Conservation (phyloP, 176 grass and related monocot genomes). For the Eleusine indica region DNA sequence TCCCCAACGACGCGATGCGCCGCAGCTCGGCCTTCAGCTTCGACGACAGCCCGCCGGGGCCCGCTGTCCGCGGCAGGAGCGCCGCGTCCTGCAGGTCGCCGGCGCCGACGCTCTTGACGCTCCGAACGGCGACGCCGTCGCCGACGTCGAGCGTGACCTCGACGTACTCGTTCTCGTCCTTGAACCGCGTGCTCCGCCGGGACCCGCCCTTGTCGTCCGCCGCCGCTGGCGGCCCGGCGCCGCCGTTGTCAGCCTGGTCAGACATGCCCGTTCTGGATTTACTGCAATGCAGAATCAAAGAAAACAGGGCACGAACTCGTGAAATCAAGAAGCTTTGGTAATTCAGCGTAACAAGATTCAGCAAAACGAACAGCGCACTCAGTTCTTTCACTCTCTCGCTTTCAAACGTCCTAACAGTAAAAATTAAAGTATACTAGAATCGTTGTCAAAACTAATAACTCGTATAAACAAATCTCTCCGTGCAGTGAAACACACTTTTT, state of each 20-base stretch:
- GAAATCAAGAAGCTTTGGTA: background rate
- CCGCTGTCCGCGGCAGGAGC: conserved; percentile 14
- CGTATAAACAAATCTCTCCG: too few relatives aligned
- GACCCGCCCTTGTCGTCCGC: conserved; percentile 42
- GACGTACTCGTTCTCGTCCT: conserved; percentile 74
- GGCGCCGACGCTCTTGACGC: conserved; percentile 33
- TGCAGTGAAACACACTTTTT: too few relatives aligned
- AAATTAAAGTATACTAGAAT: too few relatives aligned
- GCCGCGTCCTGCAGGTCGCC: conserved; percentile 36
- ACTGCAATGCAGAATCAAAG: background rate
- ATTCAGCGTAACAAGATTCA: background rate
- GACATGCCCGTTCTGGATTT: conserved; percentile 19
- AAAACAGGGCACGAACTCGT: background rate
- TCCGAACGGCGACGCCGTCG: conserved; percentile 41
- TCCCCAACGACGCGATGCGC: conserved; percentile 43
- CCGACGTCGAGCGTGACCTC: conserved; percentile 82
- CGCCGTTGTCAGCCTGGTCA: conserved; percentile 18
- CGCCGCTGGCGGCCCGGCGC: conserved; percentile 10
- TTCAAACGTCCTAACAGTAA: too few relatives aligned
- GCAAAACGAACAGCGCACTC: background rate
- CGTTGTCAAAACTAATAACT: too few relatives aligned
- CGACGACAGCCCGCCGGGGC: conserved; percentile 48
- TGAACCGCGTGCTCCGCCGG: conserved; percentile 69
- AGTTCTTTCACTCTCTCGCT: too few relatives aligned
- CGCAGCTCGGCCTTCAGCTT: conserved; percentile 68